A percentile compares a stretch with the other conserved stretches of the same genome.
Evolutionary conservation across 2,329 filamentous ascomycete genomes (phyloP).

Genomic region (Xylaria sp.): DNA sequence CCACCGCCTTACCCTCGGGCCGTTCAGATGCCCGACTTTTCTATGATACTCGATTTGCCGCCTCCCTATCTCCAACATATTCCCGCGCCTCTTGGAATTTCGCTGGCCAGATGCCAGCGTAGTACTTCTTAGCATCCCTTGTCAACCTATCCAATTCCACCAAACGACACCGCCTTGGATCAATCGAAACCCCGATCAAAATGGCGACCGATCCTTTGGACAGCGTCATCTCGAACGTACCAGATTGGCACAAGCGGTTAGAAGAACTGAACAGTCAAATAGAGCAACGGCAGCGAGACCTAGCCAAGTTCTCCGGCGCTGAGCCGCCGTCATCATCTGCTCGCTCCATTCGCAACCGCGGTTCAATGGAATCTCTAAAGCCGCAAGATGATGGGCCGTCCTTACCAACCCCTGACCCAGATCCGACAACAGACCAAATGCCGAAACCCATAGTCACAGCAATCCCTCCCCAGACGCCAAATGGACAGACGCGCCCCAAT

Average conservation of each 20-base stretch:
- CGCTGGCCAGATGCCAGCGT: conserved; percentile 21
- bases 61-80: conserved; percentile 9
- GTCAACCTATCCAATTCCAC: conserved; percentile 4
- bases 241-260: conserved; percentile 69
- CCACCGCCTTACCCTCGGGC: conserved; percentile 17
- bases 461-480: conserved; percentile 34
- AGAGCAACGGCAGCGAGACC: conserved; percentile 68
- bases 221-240: conserved; percentile 65
- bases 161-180: conserved; percentile 20
- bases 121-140: conserved; percentile 29
- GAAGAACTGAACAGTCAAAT: conserved; percentile 71
- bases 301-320: conserved; percentile 60
- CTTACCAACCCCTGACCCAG: conserved; percentile 38
- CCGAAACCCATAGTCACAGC: conserved; percentile 25
- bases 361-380: conserved; percentile 65
- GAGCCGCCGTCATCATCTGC: conserved; percentile 51
- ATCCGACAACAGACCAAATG: conserved; percentile 32
- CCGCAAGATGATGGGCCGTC: conserved; percentile 58
- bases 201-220: conserved; percentile 67
- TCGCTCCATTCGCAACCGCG: conserved; percentile 61
- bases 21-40: conserved; percentile 28
- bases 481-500: conserved; percentile 40
- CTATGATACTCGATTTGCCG: conserved; percentile 21
- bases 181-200: conserved; percentile 8
- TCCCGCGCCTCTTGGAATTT: conserved; percentile 16